phyloP scores from a whole-genome alignment of 225 moss, liverwort and hornwort genomes.

The Thuidium tamariscinum region DNA sequence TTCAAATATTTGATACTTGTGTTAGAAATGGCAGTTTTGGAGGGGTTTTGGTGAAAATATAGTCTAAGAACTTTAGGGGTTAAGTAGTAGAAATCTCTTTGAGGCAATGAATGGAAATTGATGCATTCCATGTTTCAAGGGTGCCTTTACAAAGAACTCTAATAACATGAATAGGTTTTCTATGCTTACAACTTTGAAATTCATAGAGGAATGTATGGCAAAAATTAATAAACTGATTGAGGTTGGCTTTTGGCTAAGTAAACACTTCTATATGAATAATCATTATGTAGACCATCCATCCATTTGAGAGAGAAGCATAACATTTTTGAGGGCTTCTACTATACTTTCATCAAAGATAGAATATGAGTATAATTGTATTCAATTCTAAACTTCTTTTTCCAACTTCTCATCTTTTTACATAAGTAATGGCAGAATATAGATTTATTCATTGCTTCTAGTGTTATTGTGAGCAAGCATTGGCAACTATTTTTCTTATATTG shows the following conservation, averaged over 20 bases:
- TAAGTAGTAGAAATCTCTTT: too few species aligned
- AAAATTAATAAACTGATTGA: background rate
- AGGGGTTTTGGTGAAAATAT: too few species aligned
- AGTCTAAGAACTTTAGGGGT: too few species aligned
- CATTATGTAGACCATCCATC: background rate
- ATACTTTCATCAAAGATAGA: background rate
- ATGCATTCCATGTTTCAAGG: background rate
- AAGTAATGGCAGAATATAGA: background rate
- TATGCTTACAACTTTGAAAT: too few species aligned
- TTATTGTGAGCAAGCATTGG: background rate
- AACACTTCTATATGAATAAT: too few species aligned
- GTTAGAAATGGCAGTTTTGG: background rate
- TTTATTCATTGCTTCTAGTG: fast-evolving
- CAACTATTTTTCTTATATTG: background rate
- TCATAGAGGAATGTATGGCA: background rate
- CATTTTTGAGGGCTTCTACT: background rate
- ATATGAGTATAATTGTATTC: fast-evolving
- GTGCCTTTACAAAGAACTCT: background rate
- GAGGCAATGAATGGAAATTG: background rate
- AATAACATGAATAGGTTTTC: background rate
- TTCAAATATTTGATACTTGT: too few species aligned
- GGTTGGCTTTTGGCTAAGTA: background rate
- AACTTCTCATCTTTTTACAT: background rate
- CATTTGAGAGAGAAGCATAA: background rate
- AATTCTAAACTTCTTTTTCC: fast-evolving